Base-by-base conservation (phyloP, 768 basidiomycete species). In the Melanogaster broomeanus region DNA sequence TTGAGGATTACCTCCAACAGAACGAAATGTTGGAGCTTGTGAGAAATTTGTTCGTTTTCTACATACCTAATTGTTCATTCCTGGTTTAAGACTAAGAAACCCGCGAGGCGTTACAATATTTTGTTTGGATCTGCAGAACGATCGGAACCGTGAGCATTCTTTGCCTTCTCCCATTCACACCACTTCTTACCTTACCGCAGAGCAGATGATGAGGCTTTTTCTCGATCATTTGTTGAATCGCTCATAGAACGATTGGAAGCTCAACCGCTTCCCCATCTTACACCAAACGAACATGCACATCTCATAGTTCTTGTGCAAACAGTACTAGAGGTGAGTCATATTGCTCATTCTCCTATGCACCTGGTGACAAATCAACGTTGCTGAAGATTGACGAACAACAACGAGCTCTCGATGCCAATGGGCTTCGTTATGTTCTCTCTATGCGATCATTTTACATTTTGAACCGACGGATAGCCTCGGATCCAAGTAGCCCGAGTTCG, bases 361-460 rank as follows among this genome's bases (percentile, higher is more conserved):
- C 42, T 31, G 38, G 38, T 55, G 9, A 51, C 51, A 11, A 12
- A 45, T 48, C 25, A 43, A 18, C 42, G 13, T n/a, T 31, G 15
- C 24, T 48, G 25, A 57, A 97, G 93, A 85, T 92, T 31, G 90
- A 98, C 42, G 89, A 93, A 59, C 93, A 95, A 65, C 82, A 85
- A 2, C 83, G 94, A n/a, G 85, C 95, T 0, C 74, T 98, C 22
- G 96, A 99, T 69, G 74, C 90, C 2, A 95, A 94, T 65, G 97
- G 96, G 2, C 76, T 97, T 41, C 87, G 96, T 40, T 99, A 95
- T 71, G 79, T 98, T 30, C 87, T 94, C 49, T 91, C 93, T 13
- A 87, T 98, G 83, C 83, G 93, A 8, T 90, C 91, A 4, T 95
- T 94, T 65, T 89, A 90, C 65, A 92, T 94, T 50, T 74, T 90